phyloP scores from a whole-genome alignment of 1,139 yeast genomes.

The Kluyveromyces sp. region DNA sequence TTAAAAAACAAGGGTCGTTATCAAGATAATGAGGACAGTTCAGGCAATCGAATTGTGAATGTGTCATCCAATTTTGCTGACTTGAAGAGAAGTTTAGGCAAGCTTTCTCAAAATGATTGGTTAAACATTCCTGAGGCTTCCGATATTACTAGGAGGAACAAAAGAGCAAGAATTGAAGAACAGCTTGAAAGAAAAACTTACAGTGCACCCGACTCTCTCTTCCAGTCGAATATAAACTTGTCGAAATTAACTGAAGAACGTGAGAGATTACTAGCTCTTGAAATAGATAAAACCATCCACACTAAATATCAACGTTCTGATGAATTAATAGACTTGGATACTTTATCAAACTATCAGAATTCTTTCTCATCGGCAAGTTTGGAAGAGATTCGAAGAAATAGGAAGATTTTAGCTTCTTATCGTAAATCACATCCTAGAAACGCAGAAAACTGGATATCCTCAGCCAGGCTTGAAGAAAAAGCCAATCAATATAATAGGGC shows the following conservation, averaged over 20 bases:
- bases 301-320: background rate
- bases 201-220: constrained; percentile 73
- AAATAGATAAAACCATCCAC: constrained; percentile 31
- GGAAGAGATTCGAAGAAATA: constrained; percentile 47
- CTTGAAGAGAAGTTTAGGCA: constrained; percentile 53
- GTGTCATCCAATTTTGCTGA: constrained; percentile 43
- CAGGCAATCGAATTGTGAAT: constrained; percentile 16
- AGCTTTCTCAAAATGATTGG: constrained; percentile 71
- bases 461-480: constrained; percentile 71
- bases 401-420: constrained; percentile 58
- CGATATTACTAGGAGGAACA: constrained; percentile 75
- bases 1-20: background rate
- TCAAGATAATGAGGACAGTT: background rate
- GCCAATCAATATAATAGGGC: constrained; percentile 55
- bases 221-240: constrained; percentile 31
- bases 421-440: constrained; percentile 67
- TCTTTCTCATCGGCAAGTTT: background rate
- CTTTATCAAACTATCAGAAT: background rate
- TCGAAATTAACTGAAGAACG: constrained; percentile 32
- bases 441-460: constrained; percentile 81
- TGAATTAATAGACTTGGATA: background rate
- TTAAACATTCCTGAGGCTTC: constrained; percentile 77
- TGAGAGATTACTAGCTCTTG: constrained; percentile 29
- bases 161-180: constrained; percentile 56
- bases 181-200: constrained; percentile 64